Evolutionary conservation across 2,329 filamentous ascomycete genomes (phyloP).

Genomic region (Blastomyces parvus): DNA sequence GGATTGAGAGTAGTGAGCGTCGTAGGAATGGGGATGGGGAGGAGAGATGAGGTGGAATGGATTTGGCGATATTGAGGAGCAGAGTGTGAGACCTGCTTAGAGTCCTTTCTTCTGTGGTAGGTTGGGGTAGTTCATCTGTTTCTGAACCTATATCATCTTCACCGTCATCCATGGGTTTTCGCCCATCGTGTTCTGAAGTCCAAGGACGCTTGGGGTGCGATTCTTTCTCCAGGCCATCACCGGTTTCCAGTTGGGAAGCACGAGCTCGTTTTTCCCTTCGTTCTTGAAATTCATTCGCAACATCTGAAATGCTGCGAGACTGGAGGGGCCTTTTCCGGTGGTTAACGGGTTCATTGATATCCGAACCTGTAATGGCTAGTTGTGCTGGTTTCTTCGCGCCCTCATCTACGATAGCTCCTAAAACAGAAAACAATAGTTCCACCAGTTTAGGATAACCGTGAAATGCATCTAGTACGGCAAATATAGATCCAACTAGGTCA

Average conservation of each 20-base stretch:
- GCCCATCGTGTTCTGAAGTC: constrained; percentile 15
- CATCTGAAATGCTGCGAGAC: constrained; percentile 24
- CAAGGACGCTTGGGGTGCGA: constrained; percentile 23
- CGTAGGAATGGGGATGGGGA: constrained; percentile 72
- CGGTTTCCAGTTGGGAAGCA: constrained; percentile 20
- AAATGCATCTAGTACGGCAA: constrained; percentile 86
- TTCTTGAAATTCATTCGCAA: constrained; percentile 27
- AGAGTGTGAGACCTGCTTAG: constrained; percentile 69
- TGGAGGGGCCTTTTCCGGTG: constrained; percentile 26
- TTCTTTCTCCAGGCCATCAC: constrained; percentile 8
- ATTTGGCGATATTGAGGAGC: constrained; percentile 66
- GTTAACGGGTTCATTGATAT: constrained; percentile 18
- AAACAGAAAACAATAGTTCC: constrained; percentile 70
- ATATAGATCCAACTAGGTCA: constrained; percentile 82
- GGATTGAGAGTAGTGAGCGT: constrained; percentile 65
- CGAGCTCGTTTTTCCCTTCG: constrained; percentile 26
- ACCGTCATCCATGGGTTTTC: constrained; percentile 17
- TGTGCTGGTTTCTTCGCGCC: constrained; percentile 51
- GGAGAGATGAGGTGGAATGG: constrained; percentile 85
- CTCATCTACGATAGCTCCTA: constrained; percentile 75
- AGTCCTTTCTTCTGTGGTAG: constrained; percentile 48
- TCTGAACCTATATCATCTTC: constrained; percentile 19
- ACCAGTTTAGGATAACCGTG: constrained; percentile 85
- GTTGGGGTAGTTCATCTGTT: constrained; percentile 28
- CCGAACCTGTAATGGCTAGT: constrained; percentile 36